A percentile compares a stretch with the other conserved stretches of the same genome.
These are phyloP conservation scores for Hyaloscypha finlandica DNA, from an alignment of 495 filamentous ascomycete species.

Conservation along the genomic window DNA sequence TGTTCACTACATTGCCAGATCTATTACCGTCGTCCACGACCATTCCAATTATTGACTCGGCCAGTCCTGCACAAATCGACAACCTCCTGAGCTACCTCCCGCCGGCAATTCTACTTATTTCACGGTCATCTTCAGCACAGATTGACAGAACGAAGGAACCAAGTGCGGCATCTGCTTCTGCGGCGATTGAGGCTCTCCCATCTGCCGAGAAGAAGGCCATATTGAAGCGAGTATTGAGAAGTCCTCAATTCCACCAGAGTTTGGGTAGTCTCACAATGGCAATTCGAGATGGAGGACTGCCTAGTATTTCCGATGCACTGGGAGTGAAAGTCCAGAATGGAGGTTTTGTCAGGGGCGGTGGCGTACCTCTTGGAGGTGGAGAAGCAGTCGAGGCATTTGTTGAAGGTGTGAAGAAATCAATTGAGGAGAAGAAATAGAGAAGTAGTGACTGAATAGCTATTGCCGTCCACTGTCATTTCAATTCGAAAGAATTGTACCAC, in stretches of 20 bases:
- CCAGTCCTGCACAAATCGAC: conserved; percentile 65
- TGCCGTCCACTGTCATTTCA: background rate
- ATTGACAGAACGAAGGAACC: conserved; percentile 53
- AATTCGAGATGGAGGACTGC: conserved; percentile 87
- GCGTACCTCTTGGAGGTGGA: conserved; percentile 82
- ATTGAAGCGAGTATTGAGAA: conserved; percentile 79
- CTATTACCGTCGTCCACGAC: conserved; percentile 77
- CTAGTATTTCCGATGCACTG: conserved; percentile 84
- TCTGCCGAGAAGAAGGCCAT: conserved; percentile 78
- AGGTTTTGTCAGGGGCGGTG: conserved; percentile 72
- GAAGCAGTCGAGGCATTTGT: conserved; percentile 91
- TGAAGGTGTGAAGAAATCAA: conserved; percentile 77
- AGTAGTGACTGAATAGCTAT: background rate
- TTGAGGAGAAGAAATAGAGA: conserved; percentile 51
- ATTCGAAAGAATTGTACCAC: background rate
- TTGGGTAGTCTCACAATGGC: conserved; percentile 81
- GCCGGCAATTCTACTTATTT: conserved; percentile 62
- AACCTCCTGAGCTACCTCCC: conserved; percentile 77
- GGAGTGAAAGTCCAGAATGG: conserved; percentile 77
- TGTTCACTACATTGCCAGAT: conserved; percentile 84
- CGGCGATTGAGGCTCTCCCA: conserved; percentile 73
- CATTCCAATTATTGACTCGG: conserved; percentile 70
- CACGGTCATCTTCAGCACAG: conserved; percentile 60
- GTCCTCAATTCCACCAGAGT: conserved; percentile 89
- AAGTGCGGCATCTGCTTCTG: conserved; percentile 63